Conservation (phyloP, 2,329 filamentous ascomycete species). For the Fusarium xylarioides region DNA sequence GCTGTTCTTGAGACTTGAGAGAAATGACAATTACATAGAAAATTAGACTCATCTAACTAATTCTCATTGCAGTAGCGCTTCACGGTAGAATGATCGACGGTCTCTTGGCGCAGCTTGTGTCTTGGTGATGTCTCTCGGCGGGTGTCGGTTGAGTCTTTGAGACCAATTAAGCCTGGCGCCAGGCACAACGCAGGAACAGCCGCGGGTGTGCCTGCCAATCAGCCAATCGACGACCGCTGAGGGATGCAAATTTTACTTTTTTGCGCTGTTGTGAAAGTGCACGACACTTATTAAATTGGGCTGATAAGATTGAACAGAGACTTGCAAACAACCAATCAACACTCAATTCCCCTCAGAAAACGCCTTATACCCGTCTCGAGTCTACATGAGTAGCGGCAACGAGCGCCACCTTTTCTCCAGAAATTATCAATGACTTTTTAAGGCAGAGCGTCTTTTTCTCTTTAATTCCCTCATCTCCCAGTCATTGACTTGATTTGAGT, state of each 20-base stretch:
- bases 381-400: slow-evolving; percentile 15
- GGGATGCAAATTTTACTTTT: slow-evolving; percentile 44
- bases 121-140: not conserved
- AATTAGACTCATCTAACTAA: slow-evolving; percentile 27
- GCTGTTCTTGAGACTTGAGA: not conserved
- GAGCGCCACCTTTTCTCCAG: slow-evolving; percentile 8
- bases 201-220: slow-evolving; percentile 30
- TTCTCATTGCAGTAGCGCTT: slow-evolving; percentile 26
- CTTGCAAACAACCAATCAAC: not conserved
- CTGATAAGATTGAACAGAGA: slow-evolving; percentile 18
- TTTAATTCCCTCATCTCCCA: slow-evolving; percentile 36
- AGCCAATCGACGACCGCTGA: not conserved
- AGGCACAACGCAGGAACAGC: slow-evolving; percentile 41
- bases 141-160: not conserved
- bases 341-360: not conserved
- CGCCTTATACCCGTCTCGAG: not conserved
- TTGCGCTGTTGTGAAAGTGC: slow-evolving; percentile 20
- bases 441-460: slow-evolving; percentile 5
- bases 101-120: not conserved
- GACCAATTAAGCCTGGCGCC: slow-evolving; percentile 29
- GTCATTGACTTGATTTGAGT: not conserved
- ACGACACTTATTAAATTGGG: not conserved
- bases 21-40: slow-evolving; percentile 9
- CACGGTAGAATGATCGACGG: slow-evolving; percentile 17
- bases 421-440: slow-evolving; percentile 3